Conservation (phyloP, 1,284 basidiomycete genomes). For the Clitocybe nebularis region DNA sequence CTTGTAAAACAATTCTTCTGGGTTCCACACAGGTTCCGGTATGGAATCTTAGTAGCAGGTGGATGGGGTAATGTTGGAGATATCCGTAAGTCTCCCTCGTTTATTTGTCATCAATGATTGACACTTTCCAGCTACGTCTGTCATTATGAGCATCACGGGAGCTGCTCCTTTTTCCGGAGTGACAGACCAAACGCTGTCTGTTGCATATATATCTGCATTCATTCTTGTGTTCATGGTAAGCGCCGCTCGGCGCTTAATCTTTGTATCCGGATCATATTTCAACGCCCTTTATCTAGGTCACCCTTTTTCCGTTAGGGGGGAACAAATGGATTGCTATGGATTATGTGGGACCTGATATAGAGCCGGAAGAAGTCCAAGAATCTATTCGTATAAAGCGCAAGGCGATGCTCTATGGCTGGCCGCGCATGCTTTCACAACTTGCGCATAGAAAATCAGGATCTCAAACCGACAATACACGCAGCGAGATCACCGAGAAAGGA, state of each 20-base stretch:
- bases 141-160: constrained; percentile 35
- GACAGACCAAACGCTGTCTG: constrained; percentile 43
- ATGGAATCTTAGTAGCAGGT: constrained; percentile 60
- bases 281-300: constrained; percentile 43
- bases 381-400: constrained; percentile 27
- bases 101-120: constrained; percentile 1
- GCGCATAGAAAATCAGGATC: background rate
- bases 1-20: constrained; percentile 65
- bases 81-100: constrained; percentile 48
- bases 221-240: constrained; percentile 35
- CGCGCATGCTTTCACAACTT: constrained; percentile 9
- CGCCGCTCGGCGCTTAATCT: constrained; percentile 13
- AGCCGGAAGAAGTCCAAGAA: constrained; percentile 48
- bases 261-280: constrained; percentile 19
- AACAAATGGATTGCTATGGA: constrained; percentile 52
- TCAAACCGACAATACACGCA: background rate
- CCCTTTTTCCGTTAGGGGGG: constrained; percentile 60
- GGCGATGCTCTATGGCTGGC: constrained; percentile 11
- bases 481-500: background rate
- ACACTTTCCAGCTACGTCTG: constrained; percentile 50
- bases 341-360: constrained; percentile 58
- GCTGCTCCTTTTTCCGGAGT: constrained; percentile 32
- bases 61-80: constrained; percentile 65
- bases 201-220: constrained; percentile 59
- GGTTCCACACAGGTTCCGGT: constrained; percentile 73